Conservation (phyloP, 2,329 filamentous ascomycete genomes). For the Apiospora kogelbergensis region DNA sequence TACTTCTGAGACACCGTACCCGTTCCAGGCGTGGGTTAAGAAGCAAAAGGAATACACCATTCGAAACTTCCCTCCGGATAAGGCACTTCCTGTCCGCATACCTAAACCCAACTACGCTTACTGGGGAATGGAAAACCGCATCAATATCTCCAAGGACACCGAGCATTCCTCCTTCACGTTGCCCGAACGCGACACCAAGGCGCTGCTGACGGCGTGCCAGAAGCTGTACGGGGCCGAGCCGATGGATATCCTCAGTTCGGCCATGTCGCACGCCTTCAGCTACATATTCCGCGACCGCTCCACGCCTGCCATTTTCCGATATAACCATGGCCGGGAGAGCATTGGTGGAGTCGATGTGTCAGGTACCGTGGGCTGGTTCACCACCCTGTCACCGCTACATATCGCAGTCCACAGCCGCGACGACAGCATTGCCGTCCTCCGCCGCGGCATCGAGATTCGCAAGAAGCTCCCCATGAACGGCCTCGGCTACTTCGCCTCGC, state of each 20-base stretch:
- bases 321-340: slow-evolving; percentile 42
- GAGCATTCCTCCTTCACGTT: slow-evolving; percentile 1
- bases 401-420: slow-evolving; percentile 9
- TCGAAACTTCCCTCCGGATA: slow-evolving; percentile 22
- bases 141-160: slow-evolving; percentile 9
- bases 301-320: slow-evolving; percentile 37
- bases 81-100: slow-evolving; percentile 14
- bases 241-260: slow-evolving; percentile 38
- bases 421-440: slow-evolving; percentile 10
- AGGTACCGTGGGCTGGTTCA: slow-evolving; percentile 45
- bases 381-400: slow-evolving; percentile 37
- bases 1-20: slow-evolving; percentile 18
- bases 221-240: slow-evolving; percentile 33
- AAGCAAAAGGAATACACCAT: slow-evolving; percentile 30
- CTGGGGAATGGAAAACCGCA: slow-evolving; percentile 10
- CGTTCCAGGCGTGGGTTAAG: slow-evolving; percentile 38
- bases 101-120: slow-evolving; percentile 17
- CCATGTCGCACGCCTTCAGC: slow-evolving; percentile 31
- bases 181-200: slow-evolving; percentile 28
- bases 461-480: slow-evolving; percentile 13
- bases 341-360: slow-evolving; percentile 36
- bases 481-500: slow-evolving; percentile 12
- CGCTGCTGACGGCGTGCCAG: slow-evolving; percentile 21
- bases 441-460: slow-evolving; percentile 8
- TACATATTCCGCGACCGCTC: slow-evolving; percentile 33